Percentiles rank a stretch among this genome's conserved stretches.
Conservation (phyloP, 2,329 filamentous ascomycete species). For the Diplocarpon mali region DNA sequence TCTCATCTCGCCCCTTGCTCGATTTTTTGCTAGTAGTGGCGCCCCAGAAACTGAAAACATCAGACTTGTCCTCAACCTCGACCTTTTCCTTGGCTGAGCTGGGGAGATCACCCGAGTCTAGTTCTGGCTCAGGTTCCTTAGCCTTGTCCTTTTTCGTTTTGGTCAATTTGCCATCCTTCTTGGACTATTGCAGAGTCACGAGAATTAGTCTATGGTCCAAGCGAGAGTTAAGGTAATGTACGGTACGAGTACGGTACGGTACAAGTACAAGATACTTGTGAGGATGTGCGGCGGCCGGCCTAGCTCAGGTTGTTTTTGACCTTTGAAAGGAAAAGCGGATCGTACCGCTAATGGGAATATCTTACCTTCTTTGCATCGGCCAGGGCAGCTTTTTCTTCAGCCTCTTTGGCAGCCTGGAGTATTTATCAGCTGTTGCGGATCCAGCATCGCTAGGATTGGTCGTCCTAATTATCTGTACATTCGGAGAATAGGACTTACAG, state of each 20-base stretch:
- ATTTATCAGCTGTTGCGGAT: no score
- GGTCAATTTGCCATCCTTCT: slow-evolving; percentile 29
- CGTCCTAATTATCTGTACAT: background rate
- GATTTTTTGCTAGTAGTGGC: slow-evolving; percentile 31
- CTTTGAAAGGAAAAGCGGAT: background rate
- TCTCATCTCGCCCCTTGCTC: slow-evolving; percentile 31
- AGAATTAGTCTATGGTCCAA: background rate
- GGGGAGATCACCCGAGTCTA: slow-evolving; percentile 17
- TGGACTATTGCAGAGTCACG: slow-evolving; percentile 16
- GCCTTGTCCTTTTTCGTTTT: slow-evolving; percentile 26
- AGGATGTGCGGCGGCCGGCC: no score
- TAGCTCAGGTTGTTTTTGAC: no score
- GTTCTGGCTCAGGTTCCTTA: slow-evolving; percentile 18
- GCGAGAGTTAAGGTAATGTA: no score
- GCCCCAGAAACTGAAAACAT: slow-evolving; percentile 47
- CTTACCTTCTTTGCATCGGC: background rate
- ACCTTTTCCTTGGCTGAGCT: slow-evolving; percentile 29
- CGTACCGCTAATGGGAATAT: background rate
- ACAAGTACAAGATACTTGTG: no score
- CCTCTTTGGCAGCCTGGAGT: slow-evolving; percentile 26
- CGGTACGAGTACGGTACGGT: no score
- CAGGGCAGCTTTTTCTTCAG: slow-evolving; percentile 28
- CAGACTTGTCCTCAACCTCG: slow-evolving; percentile 20
- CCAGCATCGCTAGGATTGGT: no score
- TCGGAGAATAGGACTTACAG: background rate